Evolutionary conservation across 148 eudicot species (phyloP).

Genomic region (Hydrangea macrophylla): DNA sequence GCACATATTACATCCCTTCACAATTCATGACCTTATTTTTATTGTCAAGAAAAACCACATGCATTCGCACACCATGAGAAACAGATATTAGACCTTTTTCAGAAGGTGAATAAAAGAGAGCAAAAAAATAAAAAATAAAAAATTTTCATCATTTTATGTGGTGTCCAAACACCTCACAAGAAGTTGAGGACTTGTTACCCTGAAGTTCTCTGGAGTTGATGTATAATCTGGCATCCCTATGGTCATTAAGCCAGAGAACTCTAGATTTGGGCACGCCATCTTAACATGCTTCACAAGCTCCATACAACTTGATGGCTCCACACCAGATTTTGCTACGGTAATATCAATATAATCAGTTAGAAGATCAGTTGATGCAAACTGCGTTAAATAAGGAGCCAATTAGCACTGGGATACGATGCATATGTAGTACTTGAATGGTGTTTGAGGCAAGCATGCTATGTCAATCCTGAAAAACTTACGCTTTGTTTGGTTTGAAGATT

Average conservation of each 20-base stretch:
- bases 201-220: constrained; percentile 88
- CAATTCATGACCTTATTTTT: neutral
- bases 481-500: no score
- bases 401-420: neutral
- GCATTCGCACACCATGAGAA: neutral
- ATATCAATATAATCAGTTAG: neutral
- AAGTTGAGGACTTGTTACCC: constrained; percentile 39
- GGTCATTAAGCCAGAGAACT: constrained; percentile 88
- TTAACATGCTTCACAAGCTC: constrained; percentile 82
- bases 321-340: constrained; percentile 87
- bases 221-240: constrained; percentile 96
- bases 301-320: constrained; percentile 73
- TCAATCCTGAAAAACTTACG: no score
- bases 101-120: neutral
- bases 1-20: no score
- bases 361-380: neutral
- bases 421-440: no score
- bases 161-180: neutral
- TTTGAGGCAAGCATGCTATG: neutral
- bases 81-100: neutral
- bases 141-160: neutral
- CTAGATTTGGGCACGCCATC: constrained; percentile 66
- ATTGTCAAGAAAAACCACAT: neutral
- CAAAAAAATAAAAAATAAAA: constrained; percentile 7
- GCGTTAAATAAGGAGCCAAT: constrained; percentile 7